Base-by-base conservation (phyloP, 176 grass and related monocot genomes). In the Raddia guianensis region DNA sequence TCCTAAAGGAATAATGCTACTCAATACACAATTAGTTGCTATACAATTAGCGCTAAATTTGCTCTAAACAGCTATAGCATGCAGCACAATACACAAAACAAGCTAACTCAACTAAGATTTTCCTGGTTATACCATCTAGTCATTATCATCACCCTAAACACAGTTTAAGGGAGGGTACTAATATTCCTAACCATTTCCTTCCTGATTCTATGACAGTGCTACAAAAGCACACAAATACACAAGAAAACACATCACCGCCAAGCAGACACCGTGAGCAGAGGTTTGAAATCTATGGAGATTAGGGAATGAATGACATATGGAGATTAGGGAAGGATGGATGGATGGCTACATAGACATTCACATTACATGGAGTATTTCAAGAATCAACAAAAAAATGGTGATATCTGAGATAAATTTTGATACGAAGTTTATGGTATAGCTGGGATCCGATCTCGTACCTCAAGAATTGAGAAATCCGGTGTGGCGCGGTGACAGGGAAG, bases 261-360 rank as follows among this genome's bases (percentile, higher is more conserved):
- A 18, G 93, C 91, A 70, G 96, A 99, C 35, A 99, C 90, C 2
- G 97, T 95, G 79, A 99, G 86, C 50, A 99, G 84, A 2, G 87
- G 89, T 62, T n/a, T n/a, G n/a, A n/a, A n/a, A n/a, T n/a, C n/a
- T n/a, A n/a, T n/a, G n/a, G n/a, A n/a, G n/a, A n/a, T n/a, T n/a
- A n/a, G n/a, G n/a, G n/a, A n/a, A n/a, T n/a, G n/a, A n/a, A n/a
- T n/a, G n/a, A n/a, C n/a, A n/a, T n/a, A n/a, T n/a, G n/a, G n/a
- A n/a, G n/a, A n/a, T n/a, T n/a, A n/a, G n/a, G n/a, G n/a, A n/a
- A n/a, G n/a, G n/a, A n/a, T n/a, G n/a, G n/a, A n/a, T n/a, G n/a
- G n/a, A n/a, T n/a, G n/a, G n/a, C n/a, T n/a, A n/a, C n/a, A n/a
- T n/a, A n/a, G n/a, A n/a, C n/a, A n/a, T n/a, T n/a, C n/a, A n/a